These are phyloP conservation scores for Myxozyma neotropica DNA, from an alignment of 805 yeast genomes.

Conservation along the genomic window DNA sequence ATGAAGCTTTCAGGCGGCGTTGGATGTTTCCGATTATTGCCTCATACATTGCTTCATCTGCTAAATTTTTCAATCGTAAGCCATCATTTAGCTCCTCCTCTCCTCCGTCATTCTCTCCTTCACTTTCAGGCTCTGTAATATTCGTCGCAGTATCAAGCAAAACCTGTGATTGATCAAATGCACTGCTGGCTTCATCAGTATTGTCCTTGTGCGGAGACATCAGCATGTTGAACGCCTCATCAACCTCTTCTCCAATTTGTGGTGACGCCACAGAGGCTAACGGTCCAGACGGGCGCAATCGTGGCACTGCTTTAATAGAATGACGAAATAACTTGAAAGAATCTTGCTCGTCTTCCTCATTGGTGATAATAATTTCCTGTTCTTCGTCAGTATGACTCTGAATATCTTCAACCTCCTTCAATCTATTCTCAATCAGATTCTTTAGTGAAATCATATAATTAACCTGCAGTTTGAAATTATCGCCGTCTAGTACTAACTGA, in stretches of 20 bases:
- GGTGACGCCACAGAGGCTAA: neutral
- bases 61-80: slow-evolving; percentile 6
- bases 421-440: neutral
- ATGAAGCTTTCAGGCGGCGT: slow-evolving; percentile 15
- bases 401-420: neutral
- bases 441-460: slow-evolving; percentile 1
- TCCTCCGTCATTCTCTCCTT: neutral
- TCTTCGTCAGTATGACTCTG: neutral
- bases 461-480: slow-evolving; percentile 2
- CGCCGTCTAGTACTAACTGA: neutral
- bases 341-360: slow-evolving; percentile 9
- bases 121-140: neutral
- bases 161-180: too few species aligned
- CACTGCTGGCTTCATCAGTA: too few species aligned
- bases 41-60: slow-evolving; percentile 20
- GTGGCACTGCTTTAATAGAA: slow-evolving; percentile 19
- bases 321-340: neutral
- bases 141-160: too few species aligned
- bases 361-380: slow-evolving; percentile 21
- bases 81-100: slow-evolving; percentile 1
- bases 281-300: slow-evolving; percentile 24
- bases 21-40: slow-evolving; percentile 17
- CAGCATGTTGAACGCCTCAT: neutral
- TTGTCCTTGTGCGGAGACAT: too few species aligned
- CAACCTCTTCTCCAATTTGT: slow-evolving; percentile 16